Percentiles rank a stretch among this genome's conserved stretches.
Conservation (phyloP, 495 filamentous ascomycete species). For the Podospora sp. region DNA sequence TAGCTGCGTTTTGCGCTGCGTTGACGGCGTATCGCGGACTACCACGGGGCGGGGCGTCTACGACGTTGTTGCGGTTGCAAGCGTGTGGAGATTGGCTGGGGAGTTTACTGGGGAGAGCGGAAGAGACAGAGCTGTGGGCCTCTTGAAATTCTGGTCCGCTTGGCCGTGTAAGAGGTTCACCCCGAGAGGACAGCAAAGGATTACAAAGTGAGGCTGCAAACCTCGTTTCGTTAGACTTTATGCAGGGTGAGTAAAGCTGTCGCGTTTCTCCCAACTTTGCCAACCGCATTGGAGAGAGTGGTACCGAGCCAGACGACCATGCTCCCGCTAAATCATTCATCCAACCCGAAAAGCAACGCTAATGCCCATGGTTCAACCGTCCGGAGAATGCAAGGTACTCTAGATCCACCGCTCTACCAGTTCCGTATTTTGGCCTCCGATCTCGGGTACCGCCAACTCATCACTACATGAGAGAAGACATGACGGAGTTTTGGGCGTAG, state of each 20-base stretch:
- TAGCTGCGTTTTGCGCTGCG: slow-evolving; percentile 58
- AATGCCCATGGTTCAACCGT: slow-evolving; percentile 22
- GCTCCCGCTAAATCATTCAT: background rate
- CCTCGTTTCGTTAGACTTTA: background rate
- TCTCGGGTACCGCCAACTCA: background rate
- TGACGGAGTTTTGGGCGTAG: slow-evolving; percentile 78
- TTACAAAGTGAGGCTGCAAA: background rate
- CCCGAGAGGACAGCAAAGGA: background rate
- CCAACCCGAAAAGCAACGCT: slow-evolving; percentile 17
- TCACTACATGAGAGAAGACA: slow-evolving; percentile 58
- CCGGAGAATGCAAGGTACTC: slow-evolving; percentile 12
- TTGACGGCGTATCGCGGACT: slow-evolving; percentile 69
- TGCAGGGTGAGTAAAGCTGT: background rate
- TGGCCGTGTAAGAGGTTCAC: background rate
- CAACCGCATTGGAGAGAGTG: slow-evolving; percentile 7
- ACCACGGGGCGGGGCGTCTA: slow-evolving; percentile 42
- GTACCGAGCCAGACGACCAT: background rate
- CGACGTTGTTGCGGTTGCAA: slow-evolving; percentile 38
- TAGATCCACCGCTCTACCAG: background rate
- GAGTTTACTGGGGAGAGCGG: slow-evolving; percentile 43
- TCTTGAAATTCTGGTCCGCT: slow-evolving; percentile 28
- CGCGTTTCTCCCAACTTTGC: background rate
- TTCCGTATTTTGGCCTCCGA: background rate
- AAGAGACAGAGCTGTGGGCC: slow-evolving; percentile 42
- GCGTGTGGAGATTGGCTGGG: slow-evolving; percentile 53